Conservation (phyloP, 164 flowering plant genomes). For the Stephania cephalantha region DNA sequence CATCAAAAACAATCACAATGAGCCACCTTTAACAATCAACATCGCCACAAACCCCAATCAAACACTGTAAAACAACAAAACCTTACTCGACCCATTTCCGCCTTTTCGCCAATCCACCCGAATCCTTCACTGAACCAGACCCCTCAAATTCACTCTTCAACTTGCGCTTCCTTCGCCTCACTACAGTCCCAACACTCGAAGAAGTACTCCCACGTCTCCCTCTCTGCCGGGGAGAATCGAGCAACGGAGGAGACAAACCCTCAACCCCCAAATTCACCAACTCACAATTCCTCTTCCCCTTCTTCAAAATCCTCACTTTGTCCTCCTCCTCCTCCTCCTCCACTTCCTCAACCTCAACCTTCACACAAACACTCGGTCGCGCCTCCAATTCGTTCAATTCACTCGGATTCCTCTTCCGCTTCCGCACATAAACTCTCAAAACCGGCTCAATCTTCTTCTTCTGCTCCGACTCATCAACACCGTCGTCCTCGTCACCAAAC, state of each 20-base stretch:
- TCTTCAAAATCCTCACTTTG: neutral
- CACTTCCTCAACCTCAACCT: neutral
- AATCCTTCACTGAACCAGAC: conserved; percentile 6
- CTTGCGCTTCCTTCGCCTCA: conserved; percentile 19
- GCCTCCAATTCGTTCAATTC: neutral
- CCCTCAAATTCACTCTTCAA: conserved; percentile 13
- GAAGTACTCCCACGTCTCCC: conserved; percentile 18
- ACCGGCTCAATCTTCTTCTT: neutral
- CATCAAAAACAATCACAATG: conserved; percentile 4
- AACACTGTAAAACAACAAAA: neutral
- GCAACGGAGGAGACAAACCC: conserved; percentile 15
- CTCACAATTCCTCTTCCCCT: conserved; percentile 28
- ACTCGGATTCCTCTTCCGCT: conserved; percentile 27
- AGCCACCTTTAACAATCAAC: neutral
- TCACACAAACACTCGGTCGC: neutral
- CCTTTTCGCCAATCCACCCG: conserved; percentile 15
- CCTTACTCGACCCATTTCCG: conserved; percentile 77
- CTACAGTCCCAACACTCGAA: neutral
- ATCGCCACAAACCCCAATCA: neutral
- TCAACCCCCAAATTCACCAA: conserved; percentile 38
- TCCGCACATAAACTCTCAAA: conserved; percentile 39
- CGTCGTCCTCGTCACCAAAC: neutral
- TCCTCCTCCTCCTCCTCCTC: conserved; percentile 1
- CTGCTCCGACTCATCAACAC: neutral
- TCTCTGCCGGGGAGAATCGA: conserved; percentile 30